Conservation (phyloP, 179 eudicot genomes). For the Beta macrorhiza region DNA sequence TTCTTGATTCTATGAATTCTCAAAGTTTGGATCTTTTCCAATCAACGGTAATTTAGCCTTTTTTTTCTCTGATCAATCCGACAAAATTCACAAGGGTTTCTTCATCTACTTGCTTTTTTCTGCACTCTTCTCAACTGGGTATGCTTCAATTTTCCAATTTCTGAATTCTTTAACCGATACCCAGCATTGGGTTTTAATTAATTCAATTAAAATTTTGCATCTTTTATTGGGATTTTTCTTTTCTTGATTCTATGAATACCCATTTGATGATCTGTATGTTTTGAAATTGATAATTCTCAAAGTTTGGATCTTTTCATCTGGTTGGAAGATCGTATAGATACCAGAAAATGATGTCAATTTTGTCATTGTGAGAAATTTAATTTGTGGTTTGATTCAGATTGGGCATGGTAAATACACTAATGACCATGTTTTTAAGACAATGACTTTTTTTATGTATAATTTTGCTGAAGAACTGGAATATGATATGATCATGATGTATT, state of each 20-base stretch:
- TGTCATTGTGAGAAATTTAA: not conserved
- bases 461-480: constrained; percentile 10
- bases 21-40: no score
- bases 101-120: no score
- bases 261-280: constrained; percentile 11
- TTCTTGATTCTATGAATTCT: no score
- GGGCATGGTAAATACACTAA: not conserved
- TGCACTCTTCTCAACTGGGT: no score
- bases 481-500: constrained; percentile 13
- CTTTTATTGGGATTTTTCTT: not conserved
- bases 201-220: constrained; percentile 7
- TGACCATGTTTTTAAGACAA: not conserved
- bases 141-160: no score
- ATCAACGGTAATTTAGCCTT: no score
- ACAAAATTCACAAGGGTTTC: no score
- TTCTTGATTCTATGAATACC: no score
- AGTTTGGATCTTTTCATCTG: constrained; percentile 26
- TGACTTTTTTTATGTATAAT: not conserved
- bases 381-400: not conserved
- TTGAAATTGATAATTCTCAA: constrained; percentile 10
- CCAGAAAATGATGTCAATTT: not conserved
- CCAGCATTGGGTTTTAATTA: not conserved
- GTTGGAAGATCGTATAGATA: constrained; percentile 14
- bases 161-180: no score
- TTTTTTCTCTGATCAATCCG: no score